Percentiles rank a stretch among this genome's conserved stretches.
Evolutionary conservation across 805 yeast species (phyloP).

Genomic region (Candida sanyiensis): DNA sequence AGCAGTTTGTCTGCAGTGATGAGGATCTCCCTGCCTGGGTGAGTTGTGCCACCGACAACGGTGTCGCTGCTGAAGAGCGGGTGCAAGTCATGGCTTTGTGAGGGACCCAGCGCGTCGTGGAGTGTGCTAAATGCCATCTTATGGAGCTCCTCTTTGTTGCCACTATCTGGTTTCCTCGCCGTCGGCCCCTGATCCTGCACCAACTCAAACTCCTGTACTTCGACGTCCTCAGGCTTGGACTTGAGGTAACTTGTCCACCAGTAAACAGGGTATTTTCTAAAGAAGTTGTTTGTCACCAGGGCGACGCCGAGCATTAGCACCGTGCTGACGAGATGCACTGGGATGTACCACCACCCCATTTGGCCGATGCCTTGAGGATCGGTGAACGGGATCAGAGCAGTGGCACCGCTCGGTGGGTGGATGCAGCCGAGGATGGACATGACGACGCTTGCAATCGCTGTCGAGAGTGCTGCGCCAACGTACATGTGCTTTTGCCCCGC

Average conservation of each 20-base stretch:
- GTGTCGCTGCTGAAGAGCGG: not conserved
- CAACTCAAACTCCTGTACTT: not conserved
- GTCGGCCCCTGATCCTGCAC: no score
- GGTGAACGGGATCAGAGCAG: conserved; percentile 51
- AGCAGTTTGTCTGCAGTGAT: not conserved
- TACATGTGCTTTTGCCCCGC: conserved; percentile 44
- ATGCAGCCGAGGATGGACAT: conserved; percentile 52
- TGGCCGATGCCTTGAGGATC: conserved; percentile 36
- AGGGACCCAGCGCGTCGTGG: not conserved
- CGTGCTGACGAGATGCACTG: conserved; percentile 45
- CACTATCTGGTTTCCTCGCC: no score
- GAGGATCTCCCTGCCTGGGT: not conserved
- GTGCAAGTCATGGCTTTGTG: not conserved
- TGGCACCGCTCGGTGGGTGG: conserved; percentile 73
- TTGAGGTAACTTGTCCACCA: conserved; percentile 46
- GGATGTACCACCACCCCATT: conserved; percentile 65
- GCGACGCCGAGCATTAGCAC: conserved; percentile 46
- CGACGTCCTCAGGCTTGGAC: conserved; percentile 1
- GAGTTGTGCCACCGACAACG: not conserved
- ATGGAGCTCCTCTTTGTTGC: no score
- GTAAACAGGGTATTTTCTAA: conserved; percentile 47
- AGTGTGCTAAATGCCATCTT: no score
- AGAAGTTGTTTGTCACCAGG: conserved; percentile 46
- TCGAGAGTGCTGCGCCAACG: conserved; percentile 53
- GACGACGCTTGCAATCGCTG: conserved; percentile 45